phyloP scores from a whole-genome alignment of 2,329 filamentous ascomycete species.

The Cladophialophora chaetospira region DNA sequence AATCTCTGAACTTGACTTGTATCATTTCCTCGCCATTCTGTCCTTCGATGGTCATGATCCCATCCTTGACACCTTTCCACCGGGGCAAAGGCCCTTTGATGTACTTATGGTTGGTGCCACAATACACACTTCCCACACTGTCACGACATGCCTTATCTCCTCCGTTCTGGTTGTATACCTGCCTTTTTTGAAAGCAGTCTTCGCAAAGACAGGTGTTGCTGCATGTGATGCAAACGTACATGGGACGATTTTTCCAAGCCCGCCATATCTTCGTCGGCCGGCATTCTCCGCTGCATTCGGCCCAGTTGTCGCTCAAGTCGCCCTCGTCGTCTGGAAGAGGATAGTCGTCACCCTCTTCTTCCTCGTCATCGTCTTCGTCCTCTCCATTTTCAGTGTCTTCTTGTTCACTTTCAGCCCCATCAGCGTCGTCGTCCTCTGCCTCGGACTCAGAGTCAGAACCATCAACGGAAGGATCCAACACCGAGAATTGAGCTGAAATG shows the following conservation, averaged over 20 bases:
- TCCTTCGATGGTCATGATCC: constrained; percentile 2
- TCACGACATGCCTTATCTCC: background rate
- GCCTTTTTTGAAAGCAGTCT: background rate
- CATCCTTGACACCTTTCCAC: constrained; percentile 10
- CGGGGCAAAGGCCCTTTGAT: background rate
- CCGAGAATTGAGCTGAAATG: constrained; percentile 2
- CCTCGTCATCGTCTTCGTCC: background rate
- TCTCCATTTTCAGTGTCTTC: background rate
- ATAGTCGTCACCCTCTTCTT: background rate
- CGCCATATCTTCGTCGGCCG: background rate
- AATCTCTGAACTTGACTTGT: constrained; percentile 6
- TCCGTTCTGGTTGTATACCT: background rate
- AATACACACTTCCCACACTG: background rate
- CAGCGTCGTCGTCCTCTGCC: background rate
- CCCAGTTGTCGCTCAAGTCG: background rate
- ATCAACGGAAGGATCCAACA: background rate
- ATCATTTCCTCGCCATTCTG: background rate
- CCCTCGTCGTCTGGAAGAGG: constrained; percentile 3
- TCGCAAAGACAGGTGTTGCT: background rate
- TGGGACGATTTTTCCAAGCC: background rate
- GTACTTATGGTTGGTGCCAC: constrained; percentile 3
- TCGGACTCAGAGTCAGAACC: background rate
- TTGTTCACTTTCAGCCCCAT: background rate
- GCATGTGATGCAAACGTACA: constrained; percentile 6
- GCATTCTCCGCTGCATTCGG: constrained; percentile 5